phyloP scores from a whole-genome alignment of 2,329 filamentous ascomycete genomes.

The Diaporthe sp. region DNA sequence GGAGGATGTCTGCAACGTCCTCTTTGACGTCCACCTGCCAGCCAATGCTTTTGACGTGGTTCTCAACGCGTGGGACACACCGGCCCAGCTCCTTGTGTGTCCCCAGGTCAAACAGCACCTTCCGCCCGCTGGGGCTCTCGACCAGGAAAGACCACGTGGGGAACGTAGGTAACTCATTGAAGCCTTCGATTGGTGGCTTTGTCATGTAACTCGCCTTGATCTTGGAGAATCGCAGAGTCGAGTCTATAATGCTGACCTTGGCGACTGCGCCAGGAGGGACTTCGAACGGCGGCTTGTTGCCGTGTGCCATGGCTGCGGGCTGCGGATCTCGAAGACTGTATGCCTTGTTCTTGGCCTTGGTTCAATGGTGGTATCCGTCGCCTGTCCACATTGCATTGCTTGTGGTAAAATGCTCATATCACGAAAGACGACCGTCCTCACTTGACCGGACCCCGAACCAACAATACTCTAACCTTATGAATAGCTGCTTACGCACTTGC shows the following conservation, averaged over 20 bases:
- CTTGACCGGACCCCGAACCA: background rate
- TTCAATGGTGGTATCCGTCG: background rate
- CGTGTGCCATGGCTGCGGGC: conserved; percentile 7
- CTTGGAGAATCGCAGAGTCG: conserved; percentile 17
- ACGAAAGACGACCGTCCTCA: too few relatives aligned
- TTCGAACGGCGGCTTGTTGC: conserved; percentile 15
- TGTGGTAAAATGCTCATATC: background rate
- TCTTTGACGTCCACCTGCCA: conserved; percentile 23
- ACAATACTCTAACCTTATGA: background rate
- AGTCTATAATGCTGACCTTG: conserved; percentile 39
- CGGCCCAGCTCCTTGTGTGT: conserved; percentile 27
- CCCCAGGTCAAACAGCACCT: conserved; percentile 34
- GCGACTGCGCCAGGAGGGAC: conserved; percentile 29
- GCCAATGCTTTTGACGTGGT: conserved; percentile 3
- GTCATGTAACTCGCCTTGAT: background rate
- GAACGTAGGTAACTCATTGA: background rate
- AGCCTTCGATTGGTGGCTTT: conserved; percentile 13
- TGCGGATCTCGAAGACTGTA: background rate
- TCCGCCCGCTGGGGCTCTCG: conserved; percentile 31
- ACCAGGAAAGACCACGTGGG: conserved; percentile 35
- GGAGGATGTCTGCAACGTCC: conserved; percentile 40
- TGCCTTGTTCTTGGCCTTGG: background rate
- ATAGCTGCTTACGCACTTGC: background rate
- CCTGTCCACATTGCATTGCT: background rate
- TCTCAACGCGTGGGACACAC: conserved; percentile 26